Percentiles rank a stretch among this genome's conserved stretches.
phyloP scores from a whole-genome alignment of 2,329 filamentous ascomycete genomes.

The Allantophomopsis cytisporea region DNA sequence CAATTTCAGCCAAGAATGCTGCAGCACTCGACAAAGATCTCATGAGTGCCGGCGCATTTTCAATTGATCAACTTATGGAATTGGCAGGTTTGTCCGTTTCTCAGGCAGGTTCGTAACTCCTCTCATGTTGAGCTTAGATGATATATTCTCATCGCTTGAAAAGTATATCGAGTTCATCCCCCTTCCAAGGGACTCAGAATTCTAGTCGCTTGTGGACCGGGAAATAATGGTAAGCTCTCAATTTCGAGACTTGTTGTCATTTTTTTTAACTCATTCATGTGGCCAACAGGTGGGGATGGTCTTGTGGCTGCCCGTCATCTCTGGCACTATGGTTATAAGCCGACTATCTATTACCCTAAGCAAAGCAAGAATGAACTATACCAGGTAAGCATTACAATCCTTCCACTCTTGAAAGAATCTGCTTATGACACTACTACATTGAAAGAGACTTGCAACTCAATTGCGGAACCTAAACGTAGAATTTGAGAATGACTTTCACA shows the following conservation, averaged over 20 bases:
- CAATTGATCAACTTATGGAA: slow-evolving; percentile 95
- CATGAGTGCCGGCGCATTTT: slow-evolving; percentile 81
- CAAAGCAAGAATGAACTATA: slow-evolving; percentile 83
- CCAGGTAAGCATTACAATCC: slow-evolving; percentile 35
- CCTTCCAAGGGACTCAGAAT: slow-evolving; percentile 55
- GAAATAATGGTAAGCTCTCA: slow-evolving; percentile 44
- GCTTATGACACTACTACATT: slow-evolving; percentile 5
- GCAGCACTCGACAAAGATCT: slow-evolving; percentile 85
- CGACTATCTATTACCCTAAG: slow-evolving; percentile 87
- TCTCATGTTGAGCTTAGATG: too few relatives aligned
- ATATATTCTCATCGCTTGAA: background rate
- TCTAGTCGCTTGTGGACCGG: slow-evolving; percentile 82
- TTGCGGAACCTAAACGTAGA: slow-evolving; percentile 71
- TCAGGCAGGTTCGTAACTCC: slow-evolving; percentile 53
- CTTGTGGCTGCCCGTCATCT: slow-evolving; percentile 89
- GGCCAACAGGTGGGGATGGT: slow-evolving; percentile 65
- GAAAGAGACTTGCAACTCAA: slow-evolving; percentile 68
- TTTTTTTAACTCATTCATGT: too few relatives aligned
- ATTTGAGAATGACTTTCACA: slow-evolving; percentile 68
- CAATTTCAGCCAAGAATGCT: slow-evolving; percentile 75
- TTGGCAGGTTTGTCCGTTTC: slow-evolving; percentile 86
- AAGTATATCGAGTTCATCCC: slow-evolving; percentile 78
- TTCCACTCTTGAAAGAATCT: background rate
- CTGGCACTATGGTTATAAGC: slow-evolving; percentile 80
- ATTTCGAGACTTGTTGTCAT: background rate